A percentile compares a stretch with the other conserved stretches of the same genome.
phyloP scores from a whole-genome alignment of 2,329 filamentous ascomycete species.

The Penicillium sp. region DNA sequence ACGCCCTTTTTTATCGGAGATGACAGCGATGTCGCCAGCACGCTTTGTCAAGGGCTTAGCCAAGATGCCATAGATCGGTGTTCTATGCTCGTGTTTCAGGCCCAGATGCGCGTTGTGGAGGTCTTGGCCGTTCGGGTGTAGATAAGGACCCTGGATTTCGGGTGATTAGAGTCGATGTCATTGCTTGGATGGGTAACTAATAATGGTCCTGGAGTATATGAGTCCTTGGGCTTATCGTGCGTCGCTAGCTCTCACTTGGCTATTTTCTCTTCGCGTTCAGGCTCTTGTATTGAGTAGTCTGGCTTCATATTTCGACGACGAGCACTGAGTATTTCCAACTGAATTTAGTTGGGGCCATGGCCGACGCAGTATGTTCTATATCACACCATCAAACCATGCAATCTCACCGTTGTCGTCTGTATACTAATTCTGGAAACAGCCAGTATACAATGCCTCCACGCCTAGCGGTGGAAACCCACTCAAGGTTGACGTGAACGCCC shows the following conservation, averaged over 20 bases:
- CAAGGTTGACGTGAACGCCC: constrained; percentile 55
- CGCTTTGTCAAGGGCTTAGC: not conserved
- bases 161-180: not conserved
- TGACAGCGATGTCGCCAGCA: not conserved
- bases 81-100: not conserved
- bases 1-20: not conserved
- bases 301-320: no score
- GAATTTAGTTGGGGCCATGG: constrained; percentile 2
- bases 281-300: not conserved
- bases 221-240: not conserved
- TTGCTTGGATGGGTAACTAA: no score
- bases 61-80: not conserved
- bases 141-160: not conserved
- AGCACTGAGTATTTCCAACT: not conserved
- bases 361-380: constrained; percentile 6
- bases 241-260: not conserved
- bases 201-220: not conserved
- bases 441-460: constrained; percentile 35
- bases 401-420: not conserved
- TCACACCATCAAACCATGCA: not conserved
- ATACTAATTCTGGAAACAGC: constrained; percentile 15
- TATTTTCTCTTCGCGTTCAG: not conserved
- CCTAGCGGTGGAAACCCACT: constrained; percentile 57
- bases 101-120: not conserved
- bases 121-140: not conserved